Conservation (phyloP, 2,329 filamentous ascomycete species). For the Claviceps arundinis region DNA sequence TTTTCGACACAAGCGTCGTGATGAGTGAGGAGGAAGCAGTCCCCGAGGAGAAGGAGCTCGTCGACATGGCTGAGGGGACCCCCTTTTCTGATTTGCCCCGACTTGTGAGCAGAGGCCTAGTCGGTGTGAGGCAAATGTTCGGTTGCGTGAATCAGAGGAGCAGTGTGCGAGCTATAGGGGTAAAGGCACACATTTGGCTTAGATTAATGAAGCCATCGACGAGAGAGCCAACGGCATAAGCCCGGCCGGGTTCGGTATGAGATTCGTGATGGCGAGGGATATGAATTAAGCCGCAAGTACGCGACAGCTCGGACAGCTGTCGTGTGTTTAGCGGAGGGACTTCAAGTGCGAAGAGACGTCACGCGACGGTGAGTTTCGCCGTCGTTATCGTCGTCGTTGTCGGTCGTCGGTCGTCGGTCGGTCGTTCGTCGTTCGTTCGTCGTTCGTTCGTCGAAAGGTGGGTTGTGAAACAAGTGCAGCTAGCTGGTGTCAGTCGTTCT, state of each 20-base stretch:
- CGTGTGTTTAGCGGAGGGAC: background rate
- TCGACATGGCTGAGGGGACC: slow-evolving; percentile 3
- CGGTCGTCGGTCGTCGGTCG: background rate
- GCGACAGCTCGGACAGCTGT: background rate
- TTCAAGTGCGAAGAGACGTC: background rate
- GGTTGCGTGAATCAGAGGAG: background rate
- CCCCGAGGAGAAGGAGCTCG: slow-evolving; percentile 3
- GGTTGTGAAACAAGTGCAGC: no score
- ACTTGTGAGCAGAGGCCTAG: background rate
- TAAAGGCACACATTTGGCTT: background rate
- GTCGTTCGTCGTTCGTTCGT: background rate
- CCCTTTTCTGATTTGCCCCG: slow-evolving; percentile 2
- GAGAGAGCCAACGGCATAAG: background rate
- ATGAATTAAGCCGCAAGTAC: background rate
- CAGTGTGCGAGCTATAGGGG: background rate
- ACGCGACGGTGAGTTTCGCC: background rate
- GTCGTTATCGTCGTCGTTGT: background rate
- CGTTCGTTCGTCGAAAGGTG: background rate
- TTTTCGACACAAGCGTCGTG: slow-evolving; percentile 1
- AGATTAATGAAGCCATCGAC: background rate
- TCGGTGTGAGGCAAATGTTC: background rate
- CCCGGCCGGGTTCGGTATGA: background rate
- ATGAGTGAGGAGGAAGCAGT: background rate
- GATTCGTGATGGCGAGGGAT: background rate
- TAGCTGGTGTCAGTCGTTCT: no score